phyloP scores from a whole-genome alignment of 2,329 filamentous ascomycete genomes.

The Ophidiomyces ophidiicola region DNA sequence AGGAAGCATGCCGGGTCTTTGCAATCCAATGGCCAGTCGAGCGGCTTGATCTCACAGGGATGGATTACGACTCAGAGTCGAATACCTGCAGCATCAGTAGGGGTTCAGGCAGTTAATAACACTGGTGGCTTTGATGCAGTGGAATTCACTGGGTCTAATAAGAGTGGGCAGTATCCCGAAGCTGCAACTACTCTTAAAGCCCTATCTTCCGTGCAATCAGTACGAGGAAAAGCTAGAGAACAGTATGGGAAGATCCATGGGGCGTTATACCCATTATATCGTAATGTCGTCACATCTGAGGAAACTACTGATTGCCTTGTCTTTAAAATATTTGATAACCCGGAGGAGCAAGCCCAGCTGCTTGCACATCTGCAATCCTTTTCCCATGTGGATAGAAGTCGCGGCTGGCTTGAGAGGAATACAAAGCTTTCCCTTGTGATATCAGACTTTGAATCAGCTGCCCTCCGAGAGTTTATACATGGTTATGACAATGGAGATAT shows the following conservation, averaged over 20 bases:
- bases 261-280: conserved; percentile 79
- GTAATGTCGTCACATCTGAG: conserved; percentile 61
- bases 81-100: background rate
- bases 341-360: conserved; percentile 83
- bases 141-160: conserved; percentile 38
- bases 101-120: conserved; percentile 28
- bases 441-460: conserved; percentile 77
- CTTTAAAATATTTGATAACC: conserved; percentile 76
- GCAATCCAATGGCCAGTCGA: conserved; percentile 3
- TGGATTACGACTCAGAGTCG: background rate
- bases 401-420: conserved; percentile 59
- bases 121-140: conserved; percentile 73
- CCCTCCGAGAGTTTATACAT: conserved; percentile 81
- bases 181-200: conserved; percentile 52
- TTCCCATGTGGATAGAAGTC: conserved; percentile 64
- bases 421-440: conserved; percentile 63
- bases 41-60: background rate
- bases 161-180: conserved; percentile 30
- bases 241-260: conserved; percentile 87
- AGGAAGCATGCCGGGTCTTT: conserved; percentile 58
- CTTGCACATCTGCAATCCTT: conserved; percentile 70
- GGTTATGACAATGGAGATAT: conserved; percentile 83
- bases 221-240: conserved; percentile 71
- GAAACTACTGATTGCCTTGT: conserved; percentile 64
- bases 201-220: conserved; percentile 59